Evolutionary conservation across 768 basidiomycete species (phyloP).

Genomic region (Rubroboletus pulcherrimus): DNA sequence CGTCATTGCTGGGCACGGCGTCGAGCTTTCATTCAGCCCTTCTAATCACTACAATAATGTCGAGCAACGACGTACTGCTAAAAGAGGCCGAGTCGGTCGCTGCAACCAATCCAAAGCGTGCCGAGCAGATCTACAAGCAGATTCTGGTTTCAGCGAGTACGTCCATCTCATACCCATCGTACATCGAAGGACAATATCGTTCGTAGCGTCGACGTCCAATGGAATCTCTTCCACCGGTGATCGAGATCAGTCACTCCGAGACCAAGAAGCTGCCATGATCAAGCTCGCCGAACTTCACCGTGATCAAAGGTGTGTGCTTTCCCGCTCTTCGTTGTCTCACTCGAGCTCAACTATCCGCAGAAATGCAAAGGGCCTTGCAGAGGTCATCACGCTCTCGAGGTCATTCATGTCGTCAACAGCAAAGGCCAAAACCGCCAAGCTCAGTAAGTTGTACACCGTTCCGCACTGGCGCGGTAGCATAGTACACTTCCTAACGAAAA

Average conservation of each 20-base stretch:
- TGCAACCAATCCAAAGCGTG: slow-evolving; percentile 50
- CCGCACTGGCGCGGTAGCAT: not conserved
- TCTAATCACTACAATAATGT: slow-evolving; percentile 21
- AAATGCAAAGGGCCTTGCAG: slow-evolving; percentile 79
- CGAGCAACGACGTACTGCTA: slow-evolving; percentile 23
- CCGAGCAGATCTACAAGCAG: slow-evolving; percentile 72
- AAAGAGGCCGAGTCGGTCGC: slow-evolving; percentile 50
- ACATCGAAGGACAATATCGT: not conserved
- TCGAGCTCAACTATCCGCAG: slow-evolving; percentile 37
- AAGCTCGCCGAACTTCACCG: slow-evolving; percentile 85
- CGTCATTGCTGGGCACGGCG: slow-evolving; percentile 17
- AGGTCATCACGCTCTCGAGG: slow-evolving; percentile 79
- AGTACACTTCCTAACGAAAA: not conserved
- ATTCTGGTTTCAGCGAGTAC: slow-evolving; percentile 47
- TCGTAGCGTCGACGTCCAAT: slow-evolving; percentile 32
- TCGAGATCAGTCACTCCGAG: slow-evolving; percentile 57
- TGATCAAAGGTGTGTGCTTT: slow-evolving; percentile 65
- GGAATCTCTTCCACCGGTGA: slow-evolving; percentile 35
- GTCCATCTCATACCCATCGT: slow-evolving; percentile 4
- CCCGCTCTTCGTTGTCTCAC: not conserved
- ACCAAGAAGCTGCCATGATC: slow-evolving; percentile 82
- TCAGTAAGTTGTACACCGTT: slow-evolving; percentile 49
- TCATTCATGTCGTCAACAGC: slow-evolving; percentile 91
- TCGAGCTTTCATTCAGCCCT: not conserved
- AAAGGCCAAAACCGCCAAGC: slow-evolving; percentile 95